A percentile compares a stretch with the other conserved stretches of the same genome.
phyloP scores from a whole-genome alignment of 2,329 filamentous ascomycete species.

The Pleomassaria siparia region DNA sequence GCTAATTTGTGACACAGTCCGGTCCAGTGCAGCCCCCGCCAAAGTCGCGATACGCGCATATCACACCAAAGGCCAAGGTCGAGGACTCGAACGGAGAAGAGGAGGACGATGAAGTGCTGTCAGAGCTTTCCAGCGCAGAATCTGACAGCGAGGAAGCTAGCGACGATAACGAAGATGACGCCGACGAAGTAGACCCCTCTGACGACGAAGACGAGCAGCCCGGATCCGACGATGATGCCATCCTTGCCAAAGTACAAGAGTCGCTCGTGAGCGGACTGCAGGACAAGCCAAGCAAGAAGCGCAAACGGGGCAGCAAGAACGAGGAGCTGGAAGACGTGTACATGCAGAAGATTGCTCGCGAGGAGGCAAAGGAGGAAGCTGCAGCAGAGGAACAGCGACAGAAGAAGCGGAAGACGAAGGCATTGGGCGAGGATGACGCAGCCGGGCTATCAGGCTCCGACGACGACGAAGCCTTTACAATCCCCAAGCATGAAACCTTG shows the following conservation, averaged over 20 bases:
- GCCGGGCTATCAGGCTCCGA: slow-evolving; percentile 25
- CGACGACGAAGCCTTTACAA: slow-evolving; percentile 55
- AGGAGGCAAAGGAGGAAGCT: slow-evolving; percentile 47
- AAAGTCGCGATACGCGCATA: slow-evolving; percentile 43
- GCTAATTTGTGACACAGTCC: slow-evolving; percentile 23
- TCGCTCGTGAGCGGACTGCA: slow-evolving; percentile 29
- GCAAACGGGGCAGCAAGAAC: slow-evolving; percentile 59
- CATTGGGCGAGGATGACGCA: slow-evolving; percentile 16
- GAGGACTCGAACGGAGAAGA: slow-evolving; percentile 49
- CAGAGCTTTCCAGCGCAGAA: slow-evolving; percentile 16
- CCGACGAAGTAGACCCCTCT: neutral
- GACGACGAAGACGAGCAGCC: slow-evolving; percentile 21
- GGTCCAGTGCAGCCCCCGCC: slow-evolving; percentile 42
- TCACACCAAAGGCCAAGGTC: slow-evolving; percentile 19
- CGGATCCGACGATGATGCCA: slow-evolving; percentile 24
- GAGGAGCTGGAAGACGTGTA: slow-evolving; percentile 72
- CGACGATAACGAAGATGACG: slow-evolving; percentile 17
- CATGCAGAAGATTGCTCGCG: slow-evolving; percentile 62
- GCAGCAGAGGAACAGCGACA: slow-evolving; percentile 39
- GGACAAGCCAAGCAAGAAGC: slow-evolving; percentile 39
- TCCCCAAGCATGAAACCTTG: slow-evolving; percentile 55
- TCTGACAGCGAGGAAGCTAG: slow-evolving; percentile 36
- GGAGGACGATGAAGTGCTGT: slow-evolving; percentile 34
- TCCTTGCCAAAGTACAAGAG: slow-evolving; percentile 28
- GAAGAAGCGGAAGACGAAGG: slow-evolving; percentile 26